A percentile compares a stretch with the other conserved stretches of the same genome.
phyloP scores from a whole-genome alignment of 768 basidiomycete species.

The Tephrocybe sp. region DNA sequence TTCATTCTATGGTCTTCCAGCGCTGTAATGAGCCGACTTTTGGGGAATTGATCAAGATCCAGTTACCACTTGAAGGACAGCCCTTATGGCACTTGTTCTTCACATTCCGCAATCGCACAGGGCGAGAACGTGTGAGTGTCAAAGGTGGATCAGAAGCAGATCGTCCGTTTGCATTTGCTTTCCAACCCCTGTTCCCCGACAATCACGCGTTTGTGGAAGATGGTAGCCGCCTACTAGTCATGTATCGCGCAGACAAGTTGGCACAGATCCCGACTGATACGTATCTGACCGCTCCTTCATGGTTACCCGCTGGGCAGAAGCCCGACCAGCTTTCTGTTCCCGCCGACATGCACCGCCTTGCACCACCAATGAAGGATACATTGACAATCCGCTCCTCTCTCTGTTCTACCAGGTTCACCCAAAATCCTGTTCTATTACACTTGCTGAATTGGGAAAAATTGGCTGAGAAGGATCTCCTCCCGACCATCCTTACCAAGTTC shows the following conservation, averaged over 20 bases:
- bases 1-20: slow-evolving; percentile 89
- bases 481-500: slow-evolving; percentile 77
- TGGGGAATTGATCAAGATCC: slow-evolving; percentile 90
- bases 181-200: slow-evolving; percentile 82
- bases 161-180: slow-evolving; percentile 89
- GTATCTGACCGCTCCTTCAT: slow-evolving; percentile 74
- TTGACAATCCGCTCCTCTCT: slow-evolving; percentile 84
- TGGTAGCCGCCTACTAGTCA: slow-evolving; percentile 80
- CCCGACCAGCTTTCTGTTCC: slow-evolving; percentile 59
- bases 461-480: slow-evolving; percentile 60
- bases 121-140: slow-evolving; percentile 44
- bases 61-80: slow-evolving; percentile 64
- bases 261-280: slow-evolving; percentile 58
- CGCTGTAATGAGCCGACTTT: slow-evolving; percentile 88
- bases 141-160: slow-evolving; percentile 48
- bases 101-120: slow-evolving; percentile 79
- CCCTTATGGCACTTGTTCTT: slow-evolving; percentile 92
- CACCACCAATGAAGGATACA: slow-evolving; percentile 74
- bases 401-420: slow-evolving; percentile 90
- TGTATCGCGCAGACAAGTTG: slow-evolving; percentile 82
- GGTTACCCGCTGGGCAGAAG: slow-evolving; percentile 53
- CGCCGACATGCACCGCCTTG: slow-evolving; percentile 60
- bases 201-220: slow-evolving; percentile 82
- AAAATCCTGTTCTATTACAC: slow-evolving; percentile 81
- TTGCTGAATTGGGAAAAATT: slow-evolving; percentile 82